Evolutionary conservation across 1,284 basidiomycete genomes (phyloP).

Genomic region (Apiotrichum porosum): DNA sequence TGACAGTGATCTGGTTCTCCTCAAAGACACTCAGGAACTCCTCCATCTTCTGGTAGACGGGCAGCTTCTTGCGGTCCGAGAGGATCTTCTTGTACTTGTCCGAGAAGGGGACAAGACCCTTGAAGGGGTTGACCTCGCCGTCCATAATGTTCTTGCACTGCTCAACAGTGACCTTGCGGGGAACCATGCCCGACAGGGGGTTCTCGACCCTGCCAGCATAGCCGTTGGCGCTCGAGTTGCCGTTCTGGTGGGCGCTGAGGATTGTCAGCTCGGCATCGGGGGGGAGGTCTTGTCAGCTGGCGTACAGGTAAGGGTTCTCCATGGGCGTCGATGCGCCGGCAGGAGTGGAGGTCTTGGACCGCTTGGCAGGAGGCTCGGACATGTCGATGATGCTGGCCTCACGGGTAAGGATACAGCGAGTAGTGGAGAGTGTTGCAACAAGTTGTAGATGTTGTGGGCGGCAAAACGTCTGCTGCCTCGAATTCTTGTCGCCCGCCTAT

Average conservation of each 20-base stretch:
- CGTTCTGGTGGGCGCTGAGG: conserved; percentile 27
- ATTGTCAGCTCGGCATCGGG: background rate
- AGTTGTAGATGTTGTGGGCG: no score
- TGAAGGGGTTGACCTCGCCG: conserved; percentile 85
- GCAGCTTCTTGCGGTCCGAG: conserved; percentile 76
- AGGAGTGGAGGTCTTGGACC: conserved; percentile 31
- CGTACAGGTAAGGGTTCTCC: conserved; percentile 44
- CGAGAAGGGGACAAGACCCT: conserved; percentile 64
- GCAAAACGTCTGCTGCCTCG: no score
- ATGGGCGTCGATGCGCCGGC: conserved; percentile 18
- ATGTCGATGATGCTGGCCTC: conserved; percentile 4
- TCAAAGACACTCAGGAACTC: conserved; percentile 83
- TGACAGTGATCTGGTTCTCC: conserved; percentile 83
- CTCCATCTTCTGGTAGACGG: conserved; percentile 89
- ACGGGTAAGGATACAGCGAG: no score
- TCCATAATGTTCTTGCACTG: conserved; percentile 73
- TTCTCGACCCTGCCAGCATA: conserved; percentile 32
- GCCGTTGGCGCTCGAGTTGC: conserved; percentile 9
- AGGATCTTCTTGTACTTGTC: conserved; percentile 82
- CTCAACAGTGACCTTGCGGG: conserved; percentile 66
- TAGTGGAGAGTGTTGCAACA: no score
- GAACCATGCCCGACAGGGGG: conserved; percentile 72
- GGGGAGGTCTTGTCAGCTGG: no score
- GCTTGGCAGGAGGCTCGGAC: conserved; percentile 40
- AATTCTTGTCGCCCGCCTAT: no score